Evolutionary conservation across 176 grass and related monocot species (phyloP).

Genomic region (Zizania latifolia): DNA sequence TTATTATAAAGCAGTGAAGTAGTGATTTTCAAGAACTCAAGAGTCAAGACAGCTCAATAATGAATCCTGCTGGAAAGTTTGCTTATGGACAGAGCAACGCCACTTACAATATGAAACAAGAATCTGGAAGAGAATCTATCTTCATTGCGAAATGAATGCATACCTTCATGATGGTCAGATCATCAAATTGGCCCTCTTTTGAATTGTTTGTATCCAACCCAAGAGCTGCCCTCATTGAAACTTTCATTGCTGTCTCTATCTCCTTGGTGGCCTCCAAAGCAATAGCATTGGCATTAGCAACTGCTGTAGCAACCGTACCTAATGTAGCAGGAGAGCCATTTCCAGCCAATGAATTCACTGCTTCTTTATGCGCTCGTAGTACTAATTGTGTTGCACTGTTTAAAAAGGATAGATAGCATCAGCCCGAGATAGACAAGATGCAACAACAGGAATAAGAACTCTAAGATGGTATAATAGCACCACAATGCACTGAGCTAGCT

Average conservation of each 20-base stretch:
- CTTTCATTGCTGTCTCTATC: slow-evolving; percentile 84
- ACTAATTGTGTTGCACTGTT: slow-evolving; percentile 88
- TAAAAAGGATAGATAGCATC: slow-evolving; percentile 26
- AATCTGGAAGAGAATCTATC: slow-evolving; percentile 2
- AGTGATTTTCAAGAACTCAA: neutral
- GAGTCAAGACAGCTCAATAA: neutral
- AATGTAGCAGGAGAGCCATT: slow-evolving; percentile 59
- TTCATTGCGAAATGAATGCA: neutral
- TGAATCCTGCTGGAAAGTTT: neutral
- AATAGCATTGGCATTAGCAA: slow-evolving; percentile 82
- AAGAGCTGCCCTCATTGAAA: slow-evolving; percentile 77
- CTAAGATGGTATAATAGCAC: neutral
- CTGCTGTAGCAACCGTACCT: slow-evolving; percentile 86
- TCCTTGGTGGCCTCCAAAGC: slow-evolving; percentile 89
- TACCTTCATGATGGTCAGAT: slow-evolving; percentile 99
- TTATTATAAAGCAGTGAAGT: neutral
- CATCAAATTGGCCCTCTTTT: slow-evolving; percentile 73
- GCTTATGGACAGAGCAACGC: neutral
- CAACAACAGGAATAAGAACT: slow-evolving; percentile 3
- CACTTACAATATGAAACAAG: neutral
- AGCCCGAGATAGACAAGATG: neutral
- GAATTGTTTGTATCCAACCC: slow-evolving; percentile 51
- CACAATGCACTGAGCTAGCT: neutral
- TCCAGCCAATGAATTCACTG: slow-evolving; percentile 82
- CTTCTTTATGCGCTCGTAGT: slow-evolving; percentile 86